phyloP scores from a whole-genome alignment of 2,329 filamentous ascomycete genomes.

The Colletotrichum sp. region DNA sequence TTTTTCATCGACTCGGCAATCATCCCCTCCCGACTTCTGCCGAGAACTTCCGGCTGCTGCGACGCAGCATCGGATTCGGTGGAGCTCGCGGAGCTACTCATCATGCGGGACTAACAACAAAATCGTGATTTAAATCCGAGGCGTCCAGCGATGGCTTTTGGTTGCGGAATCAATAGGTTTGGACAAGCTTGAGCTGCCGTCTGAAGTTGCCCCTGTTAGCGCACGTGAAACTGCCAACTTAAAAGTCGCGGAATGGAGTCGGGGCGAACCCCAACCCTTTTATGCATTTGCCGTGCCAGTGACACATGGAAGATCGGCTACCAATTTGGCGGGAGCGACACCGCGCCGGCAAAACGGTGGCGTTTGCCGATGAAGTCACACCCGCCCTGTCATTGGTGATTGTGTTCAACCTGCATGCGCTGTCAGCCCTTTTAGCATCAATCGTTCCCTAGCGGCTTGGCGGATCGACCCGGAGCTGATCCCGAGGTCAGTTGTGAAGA shows the following conservation, averaged over 20 bases:
- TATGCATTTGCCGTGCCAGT: not conserved
- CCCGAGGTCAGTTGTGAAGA: not conserved
- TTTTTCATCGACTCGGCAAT: constrained; percentile 7
- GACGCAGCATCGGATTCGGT: not conserved
- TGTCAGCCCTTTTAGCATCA: not conserved
- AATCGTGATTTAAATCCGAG: not conserved
- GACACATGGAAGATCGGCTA: not conserved
- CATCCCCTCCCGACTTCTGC: constrained; percentile 8
- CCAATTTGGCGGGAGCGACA: not conserved
- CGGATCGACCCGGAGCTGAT: not conserved
- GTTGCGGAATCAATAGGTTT: not conserved
- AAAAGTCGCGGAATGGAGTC: not conserved
- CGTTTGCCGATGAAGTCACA: constrained; percentile 6
- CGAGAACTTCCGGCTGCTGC: not conserved
- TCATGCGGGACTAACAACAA: not conserved
- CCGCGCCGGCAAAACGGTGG: not conserved
- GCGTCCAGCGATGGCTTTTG: not conserved
- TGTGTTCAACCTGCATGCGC: not conserved
- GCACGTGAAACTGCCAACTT: not conserved
- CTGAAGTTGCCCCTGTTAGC: not conserved
- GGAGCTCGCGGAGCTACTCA: not conserved
- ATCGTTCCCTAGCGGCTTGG: not conserved
- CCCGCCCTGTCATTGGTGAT: not conserved
- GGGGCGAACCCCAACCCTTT: not conserved
- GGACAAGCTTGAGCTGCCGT: not conserved